Percentiles rank a stretch among this genome's conserved stretches.
These are phyloP conservation scores for Daldinia vernicosa DNA, from an alignment of 495 filamentous ascomycete genomes.

Conservation along the genomic window DNA sequence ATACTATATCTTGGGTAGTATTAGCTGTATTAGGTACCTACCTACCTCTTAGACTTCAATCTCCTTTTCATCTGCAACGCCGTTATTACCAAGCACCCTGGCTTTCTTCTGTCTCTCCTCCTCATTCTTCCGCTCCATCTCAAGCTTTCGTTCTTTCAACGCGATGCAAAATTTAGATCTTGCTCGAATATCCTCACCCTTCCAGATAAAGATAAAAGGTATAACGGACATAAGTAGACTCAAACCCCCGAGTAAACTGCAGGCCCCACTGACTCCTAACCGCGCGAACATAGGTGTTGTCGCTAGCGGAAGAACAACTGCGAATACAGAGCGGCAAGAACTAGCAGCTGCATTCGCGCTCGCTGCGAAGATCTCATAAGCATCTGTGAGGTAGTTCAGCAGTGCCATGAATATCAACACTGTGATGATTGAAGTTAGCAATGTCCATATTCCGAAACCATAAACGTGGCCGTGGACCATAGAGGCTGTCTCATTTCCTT, in stretches of 20 bases:
- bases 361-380: conserved; percentile 77
- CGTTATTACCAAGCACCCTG: neutral
- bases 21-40: neutral
- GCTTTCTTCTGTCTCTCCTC: conserved; percentile 35
- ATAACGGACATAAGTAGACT: conserved; percentile 51
- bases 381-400: conserved; percentile 79
- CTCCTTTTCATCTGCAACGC: conserved; percentile 23
- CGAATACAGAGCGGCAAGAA: conserved; percentile 67
- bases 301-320: conserved; percentile 66
- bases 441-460: neutral
- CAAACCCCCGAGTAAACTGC: conserved; percentile 51
- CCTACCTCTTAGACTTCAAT: conserved; percentile 13
- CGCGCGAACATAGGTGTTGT: conserved; percentile 51
- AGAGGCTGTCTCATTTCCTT: no score
- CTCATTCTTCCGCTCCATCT: conserved; percentile 48
- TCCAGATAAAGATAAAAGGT: conserved; percentile 55
- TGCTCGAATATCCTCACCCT: conserved; percentile 51
- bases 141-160: conserved; percentile 48
- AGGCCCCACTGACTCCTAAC: conserved; percentile 51
- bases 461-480: no score
- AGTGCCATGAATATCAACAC: conserved; percentile 69
- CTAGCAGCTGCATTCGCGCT: conserved; percentile 73
- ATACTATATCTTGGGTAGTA: neutral
- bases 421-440: conserved; percentile 10
- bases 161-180: conserved; percentile 51